These are phyloP conservation scores for Pythium vanterpoolii DNA, from an alignment of 352 stramenopile genomes.

Conservation along the genomic window DNA sequence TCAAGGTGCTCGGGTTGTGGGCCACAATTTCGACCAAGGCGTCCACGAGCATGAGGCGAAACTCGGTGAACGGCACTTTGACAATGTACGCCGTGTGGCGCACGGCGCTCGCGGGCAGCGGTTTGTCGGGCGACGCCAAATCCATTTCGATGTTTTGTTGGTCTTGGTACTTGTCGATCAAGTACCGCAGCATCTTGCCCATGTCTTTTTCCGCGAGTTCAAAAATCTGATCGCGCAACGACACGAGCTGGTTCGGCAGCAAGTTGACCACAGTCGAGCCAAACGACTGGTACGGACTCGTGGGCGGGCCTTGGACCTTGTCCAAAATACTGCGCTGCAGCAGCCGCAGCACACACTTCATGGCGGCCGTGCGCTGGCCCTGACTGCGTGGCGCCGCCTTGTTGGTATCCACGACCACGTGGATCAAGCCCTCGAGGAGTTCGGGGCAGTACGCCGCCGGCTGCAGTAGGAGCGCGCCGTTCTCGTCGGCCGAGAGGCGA, in stretches of 20 bases:
- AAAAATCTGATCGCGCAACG: slow-evolving; percentile 72
- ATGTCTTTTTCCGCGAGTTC: slow-evolving; percentile 61
- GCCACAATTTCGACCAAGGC: slow-evolving; percentile 83
- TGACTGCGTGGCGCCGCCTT: slow-evolving; percentile 28
- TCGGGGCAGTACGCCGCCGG: slow-evolving; percentile 81
- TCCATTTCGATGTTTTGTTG: slow-evolving; percentile 82
- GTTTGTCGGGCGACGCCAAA: slow-evolving; percentile 42
- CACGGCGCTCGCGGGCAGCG: slow-evolving; percentile 58
- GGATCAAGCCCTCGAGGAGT: slow-evolving; percentile 77
- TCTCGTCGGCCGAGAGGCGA: slow-evolving; percentile 83
- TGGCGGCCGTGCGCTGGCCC: slow-evolving; percentile 76
- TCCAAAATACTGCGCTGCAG: slow-evolving; percentile 73
- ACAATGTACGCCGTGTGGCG: slow-evolving; percentile 88
- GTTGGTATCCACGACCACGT: slow-evolving; percentile 41
- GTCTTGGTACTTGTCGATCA: slow-evolving; percentile 74
- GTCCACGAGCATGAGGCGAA: slow-evolving; percentile 83
- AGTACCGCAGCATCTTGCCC: slow-evolving; percentile 59
- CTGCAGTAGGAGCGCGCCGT: slow-evolving; percentile 86
- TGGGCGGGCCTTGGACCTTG: slow-evolving; percentile 74
- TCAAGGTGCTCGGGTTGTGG: slow-evolving; percentile 68
- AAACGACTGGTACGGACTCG: slow-evolving; percentile 84
- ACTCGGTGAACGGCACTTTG: slow-evolving; percentile 87
- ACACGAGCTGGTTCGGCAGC: slow-evolving; percentile 74
- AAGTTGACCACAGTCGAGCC: slow-evolving; percentile 83
- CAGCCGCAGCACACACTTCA: slow-evolving; percentile 76